Percentiles rank a stretch among this genome's conserved stretches.
phyloP scores from a whole-genome alignment of 176 grass and related monocot species.

The Stipa capillata region DNA sequence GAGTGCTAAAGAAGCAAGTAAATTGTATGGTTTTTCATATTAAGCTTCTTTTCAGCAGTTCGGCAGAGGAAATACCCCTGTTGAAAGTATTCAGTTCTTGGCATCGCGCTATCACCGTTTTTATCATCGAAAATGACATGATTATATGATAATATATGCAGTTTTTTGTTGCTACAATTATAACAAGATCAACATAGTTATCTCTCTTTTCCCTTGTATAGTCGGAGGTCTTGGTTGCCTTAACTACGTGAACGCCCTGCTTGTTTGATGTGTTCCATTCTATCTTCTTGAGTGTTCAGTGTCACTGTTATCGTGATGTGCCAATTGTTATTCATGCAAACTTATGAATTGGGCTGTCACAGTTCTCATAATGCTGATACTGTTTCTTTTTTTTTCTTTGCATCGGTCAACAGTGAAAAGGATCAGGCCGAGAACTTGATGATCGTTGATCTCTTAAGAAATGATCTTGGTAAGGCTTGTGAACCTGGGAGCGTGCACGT shows the following conservation, averaged over 20 bases:
- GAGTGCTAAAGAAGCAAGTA: neutral
- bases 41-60: neutral
- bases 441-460: slow-evolving; percentile 96
- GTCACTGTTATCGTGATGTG: neutral
- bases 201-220: neutral
- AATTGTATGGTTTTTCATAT: neutral
- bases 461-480: slow-evolving; percentile 77
- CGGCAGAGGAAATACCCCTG: neutral
- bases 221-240: neutral
- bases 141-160: neutral
- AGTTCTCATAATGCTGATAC: neutral
- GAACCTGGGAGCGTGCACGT: slow-evolving; percentile 72
- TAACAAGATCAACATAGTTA: neutral
- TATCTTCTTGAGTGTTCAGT: neutral
- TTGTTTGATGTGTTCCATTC: neutral
- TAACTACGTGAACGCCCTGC: neutral
- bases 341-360: neutral
- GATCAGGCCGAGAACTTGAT: slow-evolving; percentile 97
- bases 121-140: neutral
- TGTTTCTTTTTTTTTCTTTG: neutral
- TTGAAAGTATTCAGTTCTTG: neutral
- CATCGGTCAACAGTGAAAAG: slow-evolving; percentile 63
- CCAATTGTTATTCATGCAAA: neutral
- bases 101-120: neutral
- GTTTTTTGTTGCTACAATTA: neutral